A percentile compares a stretch with the other conserved stretches of the same genome.
Conservation (phyloP, 495 filamentous ascomycete species). For the Coniosporium apollinis region DNA sequence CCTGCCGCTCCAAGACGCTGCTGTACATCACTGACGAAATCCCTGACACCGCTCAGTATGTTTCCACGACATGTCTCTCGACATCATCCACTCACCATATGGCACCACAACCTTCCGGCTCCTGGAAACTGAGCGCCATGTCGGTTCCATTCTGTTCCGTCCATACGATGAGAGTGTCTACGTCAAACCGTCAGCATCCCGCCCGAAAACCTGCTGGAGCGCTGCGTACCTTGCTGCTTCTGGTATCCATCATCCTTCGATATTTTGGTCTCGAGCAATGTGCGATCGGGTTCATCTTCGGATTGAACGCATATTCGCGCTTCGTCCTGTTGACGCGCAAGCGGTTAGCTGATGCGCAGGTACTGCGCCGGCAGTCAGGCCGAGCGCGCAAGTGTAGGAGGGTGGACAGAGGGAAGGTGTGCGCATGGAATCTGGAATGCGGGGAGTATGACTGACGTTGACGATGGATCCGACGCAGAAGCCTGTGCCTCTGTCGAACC, state of each 20-base stretch:
- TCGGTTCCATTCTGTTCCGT: slow-evolving; percentile 76
- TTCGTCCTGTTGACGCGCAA: slow-evolving; percentile 40
- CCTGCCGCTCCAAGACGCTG: too few species aligned
- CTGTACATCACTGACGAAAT: slow-evolving; percentile 78
- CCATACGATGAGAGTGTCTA: slow-evolving; percentile 96
- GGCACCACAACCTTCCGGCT: slow-evolving; percentile 79
- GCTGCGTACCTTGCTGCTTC: slow-evolving; percentile 77
- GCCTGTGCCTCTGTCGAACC: slow-evolving; percentile 93
- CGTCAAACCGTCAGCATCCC: slow-evolving; percentile 7
- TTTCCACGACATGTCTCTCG: background rate
- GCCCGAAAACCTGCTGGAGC: background rate
- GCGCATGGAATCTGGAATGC: too few species aligned
- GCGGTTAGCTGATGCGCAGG: slow-evolving; percentile 7
- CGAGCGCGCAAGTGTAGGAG: too few species aligned
- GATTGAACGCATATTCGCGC: slow-evolving; percentile 82
- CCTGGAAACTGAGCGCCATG: slow-evolving; percentile 97
- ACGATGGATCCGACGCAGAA: slow-evolving; percentile 73
- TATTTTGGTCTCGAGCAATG: slow-evolving; percentile 77
- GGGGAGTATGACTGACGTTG: slow-evolving; percentile 41
- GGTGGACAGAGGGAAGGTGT: too few species aligned
- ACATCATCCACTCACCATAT: slow-evolving; percentile 51
- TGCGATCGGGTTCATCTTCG: slow-evolving; percentile 71
- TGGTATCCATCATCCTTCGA: slow-evolving; percentile 92
- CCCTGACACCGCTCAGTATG: slow-evolving; percentile 35
- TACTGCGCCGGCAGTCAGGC: slow-evolving; percentile 1